Evolutionary conservation across 192 early-diverging fungal species (phyloP), one percentile per base, ranked within the genome.

Genomic region (Geosiphon pyriformis): DNA sequence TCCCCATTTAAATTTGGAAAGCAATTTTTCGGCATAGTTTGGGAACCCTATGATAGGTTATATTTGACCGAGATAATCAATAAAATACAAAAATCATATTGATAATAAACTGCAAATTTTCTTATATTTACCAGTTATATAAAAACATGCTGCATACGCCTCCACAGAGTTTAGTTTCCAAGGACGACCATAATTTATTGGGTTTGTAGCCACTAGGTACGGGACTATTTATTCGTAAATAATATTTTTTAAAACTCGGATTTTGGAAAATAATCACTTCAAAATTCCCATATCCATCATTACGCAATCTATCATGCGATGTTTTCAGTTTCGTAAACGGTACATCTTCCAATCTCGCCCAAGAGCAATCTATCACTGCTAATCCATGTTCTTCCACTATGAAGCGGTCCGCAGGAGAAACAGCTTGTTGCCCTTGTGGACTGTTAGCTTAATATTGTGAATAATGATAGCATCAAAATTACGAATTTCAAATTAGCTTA

Each of bases 151-250:
- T 11, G 97, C 97, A 69, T 97, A 82, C 0, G 97, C 97, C 73
- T 99, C 97, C 17, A 88, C 97, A 77, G 94, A 98, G 74, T 98
- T 99, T 63, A 99, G 79, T 59, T 92, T 92, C 86, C 88, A 94
- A 20, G 96, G 95, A 60, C 85, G 86, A 25, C 97, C 97, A 76
- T 99, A 98, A 74, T 99, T 99, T 52, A 96, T 94, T 3, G 94
- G 93, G 70, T 99, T 99, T 2, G 95, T 88, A 0, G 97, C 97
- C 10, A 98, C 87, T 58, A 99, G 78, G 59, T 93, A 98, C 0
- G 97, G 97, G 48, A 99, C 85, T 88, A 78, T 3, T 12, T 15
- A 27, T 32, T 23, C 1, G 7, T 12, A 59, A 12, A 31, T 4
- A 59, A 42, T n/a, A n/a, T n/a, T n/a, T n/a, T n/a, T n/a, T n/a